Base-by-base conservation (phyloP, 495 filamentous ascomycete genomes). In the Penicillium lividum region DNA sequence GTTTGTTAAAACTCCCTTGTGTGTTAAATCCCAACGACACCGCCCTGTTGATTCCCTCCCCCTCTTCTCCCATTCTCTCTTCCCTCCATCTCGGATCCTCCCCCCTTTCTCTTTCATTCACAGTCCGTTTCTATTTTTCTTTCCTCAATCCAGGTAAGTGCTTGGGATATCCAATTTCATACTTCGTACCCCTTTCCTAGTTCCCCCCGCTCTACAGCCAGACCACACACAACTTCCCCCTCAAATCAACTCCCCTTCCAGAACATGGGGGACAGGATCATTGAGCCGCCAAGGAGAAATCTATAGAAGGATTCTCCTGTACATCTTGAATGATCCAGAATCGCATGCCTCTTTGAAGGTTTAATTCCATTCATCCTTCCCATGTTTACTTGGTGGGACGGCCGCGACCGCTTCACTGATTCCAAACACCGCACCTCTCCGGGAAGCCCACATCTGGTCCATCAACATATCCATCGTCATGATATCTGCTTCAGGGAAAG, bases 1-100 rank as follows among this genome's bases (percentile, higher is more conserved):
- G 38, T 28, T 28, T 22, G 22, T 22, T 22, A 22, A 25, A 29
- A 52, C 30, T 27, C 34, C 25, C 30, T 29, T 27, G 40, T 55
- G 53, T 42, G 40, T 45, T 55, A 55, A 55, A 55, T 55, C 67
- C 67, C 74, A 74, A 75, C 70, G 75, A 68, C 69, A 73, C 67
- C 75, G 62, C 60, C 64, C 60, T 60, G 67, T 56, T 58, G 60
- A 55, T 51, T 60, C 60, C 54, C 58, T 63, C 51, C 57, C 61
- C 64, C 72, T 67, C 62, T 65, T 67, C 58, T 62, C 57, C 34
- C 48, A 52, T 42, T 58, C 64, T 53, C 54, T 60, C 60, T 52
- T 53, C 53, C 58, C 38, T 55, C 54, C 57, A 57, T 59, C 57
- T 62, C 51, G 52, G 28, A 54, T 60, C 49, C 56, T 62, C 53